phyloP scores from a whole-genome alignment of 2,329 filamentous ascomycete species.

The Curvularia hawaiiensis region DNA sequence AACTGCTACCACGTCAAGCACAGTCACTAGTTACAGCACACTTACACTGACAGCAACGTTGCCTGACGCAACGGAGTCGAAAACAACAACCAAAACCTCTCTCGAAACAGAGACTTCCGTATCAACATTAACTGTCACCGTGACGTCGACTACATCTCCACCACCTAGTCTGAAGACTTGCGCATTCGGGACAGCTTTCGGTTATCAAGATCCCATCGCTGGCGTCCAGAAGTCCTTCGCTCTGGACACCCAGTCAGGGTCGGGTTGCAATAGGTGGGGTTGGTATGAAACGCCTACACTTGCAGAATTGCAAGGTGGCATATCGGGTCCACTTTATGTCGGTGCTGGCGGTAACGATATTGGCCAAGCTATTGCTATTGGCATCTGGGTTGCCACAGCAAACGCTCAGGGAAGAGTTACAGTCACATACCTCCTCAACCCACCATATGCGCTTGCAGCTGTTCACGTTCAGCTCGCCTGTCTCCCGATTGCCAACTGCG shows the following conservation, averaged over 20 bases:
- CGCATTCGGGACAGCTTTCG: background rate
- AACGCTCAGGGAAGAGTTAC: background rate
- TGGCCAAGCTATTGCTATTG: background rate
- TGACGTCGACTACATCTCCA: background rate
- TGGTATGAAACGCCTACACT: constrained; percentile 1
- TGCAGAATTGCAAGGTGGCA: background rate
- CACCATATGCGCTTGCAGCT: background rate
- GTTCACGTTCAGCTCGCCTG: constrained; percentile 1
- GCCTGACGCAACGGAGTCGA: background rate
- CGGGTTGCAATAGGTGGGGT: background rate
- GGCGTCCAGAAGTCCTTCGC: background rate
- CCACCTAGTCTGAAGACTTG: constrained; percentile 3
- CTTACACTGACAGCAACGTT: background rate
- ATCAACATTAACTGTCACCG: constrained; percentile 1
- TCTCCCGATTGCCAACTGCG: background rate
- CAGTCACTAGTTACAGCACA: background rate
- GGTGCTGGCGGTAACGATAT: constrained; percentile 1
- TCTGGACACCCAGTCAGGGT: background rate
- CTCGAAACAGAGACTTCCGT: background rate
- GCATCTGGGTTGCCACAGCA: constrained; percentile 1
- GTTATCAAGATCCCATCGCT: background rate
- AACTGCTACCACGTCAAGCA: constrained; percentile 2
- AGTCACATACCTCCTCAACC: constrained; percentile 1
- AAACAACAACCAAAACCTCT: background rate
- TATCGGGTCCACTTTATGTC: constrained; percentile 1